These are phyloP conservation scores for Aethionema arabicum DNA, from an alignment of 345 rosid species.

Conservation along the genomic window DNA sequence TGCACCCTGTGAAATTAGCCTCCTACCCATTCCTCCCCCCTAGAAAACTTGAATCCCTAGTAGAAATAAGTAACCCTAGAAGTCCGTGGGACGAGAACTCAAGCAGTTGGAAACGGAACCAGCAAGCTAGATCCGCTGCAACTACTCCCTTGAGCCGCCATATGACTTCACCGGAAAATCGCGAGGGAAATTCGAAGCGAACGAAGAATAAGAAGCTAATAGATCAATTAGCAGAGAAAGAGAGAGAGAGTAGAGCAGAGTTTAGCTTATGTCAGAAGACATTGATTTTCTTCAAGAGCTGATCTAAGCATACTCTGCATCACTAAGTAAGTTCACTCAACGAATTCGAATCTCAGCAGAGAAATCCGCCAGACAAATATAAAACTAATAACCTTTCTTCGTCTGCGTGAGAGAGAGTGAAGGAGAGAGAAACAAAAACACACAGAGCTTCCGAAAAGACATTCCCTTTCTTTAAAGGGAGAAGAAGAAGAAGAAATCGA, in stretches of 20 bases:
- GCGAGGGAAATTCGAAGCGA: slow-evolving; percentile 6
- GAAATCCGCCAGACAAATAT: slow-evolving; percentile 26
- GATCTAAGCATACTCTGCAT: slow-evolving; percentile 32
- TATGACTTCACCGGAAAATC: slow-evolving; percentile 1
- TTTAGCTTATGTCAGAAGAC: slow-evolving; percentile 91
- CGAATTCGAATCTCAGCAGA: slow-evolving; percentile 20
- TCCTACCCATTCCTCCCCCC: slow-evolving; percentile 73
- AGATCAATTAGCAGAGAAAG: slow-evolving; percentile 19
- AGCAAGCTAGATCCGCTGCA: slow-evolving; percentile 29
- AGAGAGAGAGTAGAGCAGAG: background rate
- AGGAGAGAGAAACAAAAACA: background rate
- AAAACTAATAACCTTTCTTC: background rate
- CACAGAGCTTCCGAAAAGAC: slow-evolving; percentile 27
- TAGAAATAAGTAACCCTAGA: slow-evolving; percentile 22
- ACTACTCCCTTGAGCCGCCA: slow-evolving; percentile 33
- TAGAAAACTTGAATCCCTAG: slow-evolving; percentile 1
- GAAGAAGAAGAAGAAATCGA: slow-evolving; percentile 31
- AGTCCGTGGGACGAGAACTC: slow-evolving; percentile 16
- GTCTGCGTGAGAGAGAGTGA: slow-evolving; percentile 4
- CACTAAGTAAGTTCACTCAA: slow-evolving; percentile 10
- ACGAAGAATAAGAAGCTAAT: slow-evolving; percentile 3
- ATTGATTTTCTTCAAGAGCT: slow-evolving; percentile 44
- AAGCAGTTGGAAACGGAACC: slow-evolving; percentile 23
- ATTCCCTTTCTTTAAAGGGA: slow-evolving; percentile 27
- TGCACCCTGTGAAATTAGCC: slow-evolving; percentile 68